phyloP scores from a whole-genome alignment of 306 rosid species.

The Citrullus amarus region DNA sequence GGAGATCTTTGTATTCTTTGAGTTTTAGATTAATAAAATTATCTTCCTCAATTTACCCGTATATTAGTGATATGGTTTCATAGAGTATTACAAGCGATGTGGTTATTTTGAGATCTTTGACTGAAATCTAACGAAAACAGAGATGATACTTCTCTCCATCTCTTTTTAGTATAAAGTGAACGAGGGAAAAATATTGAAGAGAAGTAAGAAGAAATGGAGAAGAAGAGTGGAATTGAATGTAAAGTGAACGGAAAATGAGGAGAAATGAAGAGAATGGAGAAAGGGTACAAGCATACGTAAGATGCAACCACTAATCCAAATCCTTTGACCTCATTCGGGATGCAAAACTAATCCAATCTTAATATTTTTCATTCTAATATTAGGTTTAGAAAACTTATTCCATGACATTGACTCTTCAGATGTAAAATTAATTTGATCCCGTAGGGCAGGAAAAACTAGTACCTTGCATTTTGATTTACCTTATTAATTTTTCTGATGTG shows the following conservation, averaged over 20 bases:
- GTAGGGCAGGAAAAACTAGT: not conserved
- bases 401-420: not conserved
- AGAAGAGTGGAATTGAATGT: not conserved
- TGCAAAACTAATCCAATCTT: constrained; percentile 18
- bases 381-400: too few relatives aligned
- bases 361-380: constrained; percentile 11
- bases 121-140: too few relatives aligned
- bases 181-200: not conserved
- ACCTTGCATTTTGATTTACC: constrained; percentile 20
- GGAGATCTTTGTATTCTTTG: too few relatives aligned
- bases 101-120: too few relatives aligned
- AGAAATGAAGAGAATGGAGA: not conserved
- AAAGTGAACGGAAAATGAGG: not conserved
- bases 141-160: too few relatives aligned
- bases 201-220: not conserved
- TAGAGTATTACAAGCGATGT: too few relatives aligned
- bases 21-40: too few relatives aligned
- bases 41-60: too few relatives aligned
- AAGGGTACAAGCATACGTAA: not conserved
- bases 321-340: not conserved
- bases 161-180: not conserved
- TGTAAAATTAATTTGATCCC: not conserved
- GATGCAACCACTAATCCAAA: not conserved
- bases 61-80: too few relatives aligned
- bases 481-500: constrained; percentile 36